These are phyloP conservation scores for Argentina anserina DNA, from an alignment of 306 rosid species.

Conservation along the genomic window DNA sequence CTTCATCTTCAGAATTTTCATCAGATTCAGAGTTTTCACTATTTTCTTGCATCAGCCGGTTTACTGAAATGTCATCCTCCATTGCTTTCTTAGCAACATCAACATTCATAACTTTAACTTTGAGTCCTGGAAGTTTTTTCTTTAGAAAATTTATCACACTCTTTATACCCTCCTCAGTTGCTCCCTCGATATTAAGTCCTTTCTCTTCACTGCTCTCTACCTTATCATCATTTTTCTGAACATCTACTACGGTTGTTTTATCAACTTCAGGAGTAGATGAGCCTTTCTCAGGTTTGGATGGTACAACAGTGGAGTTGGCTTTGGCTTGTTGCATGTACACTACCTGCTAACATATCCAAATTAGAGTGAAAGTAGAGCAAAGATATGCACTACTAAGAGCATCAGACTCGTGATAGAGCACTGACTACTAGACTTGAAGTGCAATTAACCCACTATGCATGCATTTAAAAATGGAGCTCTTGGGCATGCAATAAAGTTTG, in stretches of 20 bases:
- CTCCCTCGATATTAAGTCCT: slow-evolving; percentile 60
- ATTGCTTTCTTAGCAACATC: slow-evolving; percentile 56
- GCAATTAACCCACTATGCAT: too few species aligned
- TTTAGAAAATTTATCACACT: slow-evolving; percentile 84
- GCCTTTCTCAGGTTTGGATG: slow-evolving; percentile 44
- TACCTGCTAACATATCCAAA: slow-evolving; percentile 53
- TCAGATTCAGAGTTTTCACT: slow-evolving; percentile 41
- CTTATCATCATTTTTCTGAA: slow-evolving; percentile 54
- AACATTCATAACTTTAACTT: slow-evolving; percentile 77
- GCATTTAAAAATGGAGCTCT: too few species aligned
- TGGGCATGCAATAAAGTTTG: background rate
- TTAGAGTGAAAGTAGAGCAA: slow-evolving; percentile 4
- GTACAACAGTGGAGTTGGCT: slow-evolving; percentile 38
- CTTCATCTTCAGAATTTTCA: slow-evolving; percentile 64
- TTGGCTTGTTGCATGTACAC: slow-evolving; percentile 76
- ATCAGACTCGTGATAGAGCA: background rate
- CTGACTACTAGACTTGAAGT: too few species aligned
- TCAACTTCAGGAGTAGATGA: slow-evolving; percentile 55
- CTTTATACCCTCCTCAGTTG: slow-evolving; percentile 90
- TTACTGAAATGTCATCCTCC: slow-evolving; percentile 58
- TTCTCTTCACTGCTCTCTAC: slow-evolving; percentile 61
- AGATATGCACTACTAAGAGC: background rate
- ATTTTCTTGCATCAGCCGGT: slow-evolving; percentile 74
- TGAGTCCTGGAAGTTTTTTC: slow-evolving; percentile 94
- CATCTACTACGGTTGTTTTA: slow-evolving; percentile 53